Base-by-base conservation (phyloP, 768 basidiomycete species). In the Austroboletus eburneus region DNA sequence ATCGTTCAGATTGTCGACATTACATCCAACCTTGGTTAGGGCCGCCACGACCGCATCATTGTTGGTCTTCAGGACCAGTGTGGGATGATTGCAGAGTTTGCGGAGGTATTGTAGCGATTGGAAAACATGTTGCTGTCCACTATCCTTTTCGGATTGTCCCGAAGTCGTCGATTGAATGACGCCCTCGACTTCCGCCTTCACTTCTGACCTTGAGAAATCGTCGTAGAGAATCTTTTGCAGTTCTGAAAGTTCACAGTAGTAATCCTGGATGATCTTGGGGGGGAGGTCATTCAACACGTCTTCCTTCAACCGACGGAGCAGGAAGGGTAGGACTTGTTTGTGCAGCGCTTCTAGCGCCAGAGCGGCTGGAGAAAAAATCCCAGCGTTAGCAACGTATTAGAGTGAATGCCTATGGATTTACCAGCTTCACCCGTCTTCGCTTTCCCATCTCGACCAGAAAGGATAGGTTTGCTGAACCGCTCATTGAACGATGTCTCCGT, bases 211-310 rank as follows among this genome's bases (percentile, higher is more conserved):
- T 2, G 87, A 81, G 63, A 94, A 97, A 58, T 95, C 87, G 61
- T 98, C 96, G 62, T 98, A 99, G 16, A 99, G 78, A 50, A 81
- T 75, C 64, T 92, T 93, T 70, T 99, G 96, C 17, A 98, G 69
- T 0, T 92, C 89, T 0, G 95, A 97, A 3, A 99, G 77, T 62
- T 98, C 95, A 73, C 94, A 97, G 61, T 97, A 94, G 65, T 98
- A 98, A 64, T 99, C 96, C 66, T 99, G 96, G 47, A 99, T 98
- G 66, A 99, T 99, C 72, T 99, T 98, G 4, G 96, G 96, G 2
- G 96, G 96, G 3, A 99, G 73, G 62, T 99, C 96, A 51, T 91
- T 71, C 46, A 99, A 72, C 23, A 99, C 96, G 60, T 99, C 93
- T 69, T 99, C 96, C 65, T 99, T 99, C 63, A 99, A 71, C 20